Base-by-base conservation (phyloP, 768 basidiomycete species). In the Suillus lakei region DNA sequence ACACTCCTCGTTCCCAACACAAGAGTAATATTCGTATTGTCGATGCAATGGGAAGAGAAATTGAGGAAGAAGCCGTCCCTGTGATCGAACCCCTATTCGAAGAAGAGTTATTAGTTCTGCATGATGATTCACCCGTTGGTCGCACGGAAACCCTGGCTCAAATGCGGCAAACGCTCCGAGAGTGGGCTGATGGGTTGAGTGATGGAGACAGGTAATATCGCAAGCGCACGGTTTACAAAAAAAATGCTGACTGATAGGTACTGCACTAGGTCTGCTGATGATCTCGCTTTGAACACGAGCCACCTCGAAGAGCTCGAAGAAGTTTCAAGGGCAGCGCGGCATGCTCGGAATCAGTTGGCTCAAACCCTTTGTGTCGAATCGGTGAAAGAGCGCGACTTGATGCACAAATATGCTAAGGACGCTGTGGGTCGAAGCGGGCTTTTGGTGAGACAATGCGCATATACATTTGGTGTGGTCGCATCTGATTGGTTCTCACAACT, bases 21-120 rank as follows among this genome's bases (percentile, higher is more conserved):
- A 82, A 74, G 69, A 84, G 80, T 66, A 70, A 74, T 30, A 79
- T 91, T 59, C 84, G 89, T 50, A 77, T 92, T 39, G 83, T 91
- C 48, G 91, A 93, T 72, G 88, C 88, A 6, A 87, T 90, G 85
- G 91, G 90, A 9, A 83, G 79, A 61, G 86, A 88, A 68, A 79
- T 90, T 18, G 81, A 83, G 61, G 80, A 78, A 51, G 53, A 67
- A 9, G 39, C 65, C 36, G 64, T 68, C 34, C 66, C 54, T 63
- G 60, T 54, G 65, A 32, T 63, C 66, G 62, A 72, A 64, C 67
- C 48, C 64, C 68, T 60, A 18, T 61, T 70, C 62, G 70, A 70
- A 55, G 65, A 68, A 63, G 70, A 73, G 58, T 4, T 66, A 54
- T 72, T 73, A 59, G 44, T 66, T 63, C 44, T 66, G 61, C 72